These are phyloP conservation scores for Eucalyptus sideroxylon DNA, from an alignment of 345 rosid genomes.

Conservation along the genomic window DNA sequence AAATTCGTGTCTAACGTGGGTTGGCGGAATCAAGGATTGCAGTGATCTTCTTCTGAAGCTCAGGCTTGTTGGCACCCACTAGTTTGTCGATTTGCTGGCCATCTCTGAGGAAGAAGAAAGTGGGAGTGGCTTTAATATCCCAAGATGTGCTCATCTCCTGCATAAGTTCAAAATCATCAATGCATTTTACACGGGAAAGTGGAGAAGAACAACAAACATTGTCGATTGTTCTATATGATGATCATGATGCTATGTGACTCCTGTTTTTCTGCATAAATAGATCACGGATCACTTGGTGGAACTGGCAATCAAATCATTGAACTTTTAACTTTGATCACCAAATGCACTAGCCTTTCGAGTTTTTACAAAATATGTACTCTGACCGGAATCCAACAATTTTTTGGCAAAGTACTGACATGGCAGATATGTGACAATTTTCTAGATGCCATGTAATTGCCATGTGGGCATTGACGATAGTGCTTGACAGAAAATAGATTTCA, in stretches of 20 bases:
- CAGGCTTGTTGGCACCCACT: constrained; percentile 84
- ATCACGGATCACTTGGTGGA: background rate
- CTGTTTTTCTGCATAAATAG: background rate
- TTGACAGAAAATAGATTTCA: background rate
- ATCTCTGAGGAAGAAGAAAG: constrained; percentile 71
- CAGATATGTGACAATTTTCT: background rate
- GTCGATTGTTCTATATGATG: background rate
- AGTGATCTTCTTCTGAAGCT: constrained; percentile 54
- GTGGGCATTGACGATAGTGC: background rate
- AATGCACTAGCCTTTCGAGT: background rate
- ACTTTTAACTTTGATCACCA: background rate
- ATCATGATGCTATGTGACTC: background rate
- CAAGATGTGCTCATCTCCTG: constrained; percentile 82
- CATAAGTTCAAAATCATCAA: background rate
- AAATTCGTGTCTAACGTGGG: background rate
- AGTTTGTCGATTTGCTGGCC: constrained; percentile 66
- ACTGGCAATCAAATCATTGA: background rate
- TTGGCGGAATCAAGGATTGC: constrained; percentile 20
- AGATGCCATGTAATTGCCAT: background rate
- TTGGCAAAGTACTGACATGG: background rate
- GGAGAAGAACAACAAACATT: background rate
- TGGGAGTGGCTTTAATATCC: constrained; percentile 83
- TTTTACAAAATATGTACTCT: background rate
- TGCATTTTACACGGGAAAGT: background rate
- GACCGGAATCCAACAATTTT: background rate